Evolutionary conservation across 73 alveolate species (phyloP).

Genomic region (Uronychia setigera): DNA sequence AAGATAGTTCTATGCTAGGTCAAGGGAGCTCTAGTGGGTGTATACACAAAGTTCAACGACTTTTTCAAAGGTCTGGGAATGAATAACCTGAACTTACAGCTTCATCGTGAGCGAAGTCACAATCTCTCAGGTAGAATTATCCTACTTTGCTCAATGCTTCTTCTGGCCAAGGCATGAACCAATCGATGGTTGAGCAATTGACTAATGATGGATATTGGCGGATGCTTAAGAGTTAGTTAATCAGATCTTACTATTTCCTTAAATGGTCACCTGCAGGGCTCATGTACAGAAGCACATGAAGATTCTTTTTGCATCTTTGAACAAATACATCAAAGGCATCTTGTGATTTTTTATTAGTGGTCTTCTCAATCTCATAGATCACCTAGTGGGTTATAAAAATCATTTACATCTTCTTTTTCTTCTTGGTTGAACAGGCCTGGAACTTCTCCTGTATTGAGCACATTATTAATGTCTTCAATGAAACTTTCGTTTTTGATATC

Average conservation of each 20-base stretch:
- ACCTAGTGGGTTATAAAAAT: conserved; percentile 69
- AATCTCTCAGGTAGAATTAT: conserved; percentile 52
- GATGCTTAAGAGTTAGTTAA: not conserved
- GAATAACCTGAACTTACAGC: conserved; percentile 5
- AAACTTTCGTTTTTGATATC: conserved; percentile 85
- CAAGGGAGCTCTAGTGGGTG: conserved; percentile 78
- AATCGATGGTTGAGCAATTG: conserved; percentile 89
- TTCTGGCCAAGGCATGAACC: conserved; percentile 96
- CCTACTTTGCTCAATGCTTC: conserved; percentile 89
- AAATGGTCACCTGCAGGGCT: conserved; percentile 92
- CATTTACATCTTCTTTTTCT: conserved; percentile 73
- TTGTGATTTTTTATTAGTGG: conserved; percentile 69
- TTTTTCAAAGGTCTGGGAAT: conserved; percentile 11
- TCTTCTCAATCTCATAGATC: conserved; percentile 81
- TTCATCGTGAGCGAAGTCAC: conserved; percentile 58
- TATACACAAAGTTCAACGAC: conserved; percentile 84
- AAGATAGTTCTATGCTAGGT: conserved; percentile 69
- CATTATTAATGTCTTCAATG: conserved; percentile 90
- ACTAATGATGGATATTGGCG: conserved; percentile 94
- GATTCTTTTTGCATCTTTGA: conserved; percentile 81
- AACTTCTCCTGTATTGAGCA: conserved; percentile 94
- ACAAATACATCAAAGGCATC: conserved; percentile 86
- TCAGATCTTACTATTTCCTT: conserved; percentile 45
- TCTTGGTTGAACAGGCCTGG: conserved; percentile 90
- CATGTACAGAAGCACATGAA: conserved; percentile 87